A percentile compares a stretch with the other conserved stretches of the same genome.
These are phyloP conservation scores for Irpex lacteus DNA, from an alignment of 1,284 basidiomycete genomes.

Conservation along the genomic window DNA sequence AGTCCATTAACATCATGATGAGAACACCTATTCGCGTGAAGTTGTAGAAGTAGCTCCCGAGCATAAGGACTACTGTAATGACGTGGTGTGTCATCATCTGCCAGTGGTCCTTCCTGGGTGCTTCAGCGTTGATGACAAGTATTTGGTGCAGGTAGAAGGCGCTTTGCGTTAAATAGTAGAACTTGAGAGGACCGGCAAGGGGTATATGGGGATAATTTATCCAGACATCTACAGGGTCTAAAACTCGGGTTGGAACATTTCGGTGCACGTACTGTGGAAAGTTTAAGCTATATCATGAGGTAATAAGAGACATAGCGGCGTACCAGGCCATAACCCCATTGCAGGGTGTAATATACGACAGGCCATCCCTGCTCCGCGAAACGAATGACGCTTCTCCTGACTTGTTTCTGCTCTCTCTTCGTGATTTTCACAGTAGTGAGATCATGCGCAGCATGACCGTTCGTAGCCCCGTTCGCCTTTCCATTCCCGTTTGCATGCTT, in stretches of 20 bases:
- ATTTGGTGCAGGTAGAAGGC: constrained; percentile 94
- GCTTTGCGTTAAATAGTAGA: constrained; percentile 90
- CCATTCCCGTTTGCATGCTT: constrained; percentile 27
- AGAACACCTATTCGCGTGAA: constrained; percentile 87
- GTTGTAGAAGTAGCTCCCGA: constrained; percentile 78
- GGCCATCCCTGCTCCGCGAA: constrained; percentile 97
- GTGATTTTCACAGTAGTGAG: constrained; percentile 18
- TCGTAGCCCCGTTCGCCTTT: constrained; percentile 26
- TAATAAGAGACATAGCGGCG: constrained; percentile 35
- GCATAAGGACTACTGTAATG: constrained; percentile 82
- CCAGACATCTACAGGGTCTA: constrained; percentile 77
- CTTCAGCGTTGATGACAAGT: constrained; percentile 92
- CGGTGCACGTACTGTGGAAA: constrained; percentile 70
- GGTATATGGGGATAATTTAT: constrained; percentile 79
- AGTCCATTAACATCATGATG: constrained; percentile 92
- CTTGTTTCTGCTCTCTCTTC: constrained; percentile 43
- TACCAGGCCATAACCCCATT: constrained; percentile 82
- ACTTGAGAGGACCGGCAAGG: constrained; percentile 78
- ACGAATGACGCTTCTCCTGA: constrained; percentile 74
- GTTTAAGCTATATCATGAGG: constrained; percentile 9
- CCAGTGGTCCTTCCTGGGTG: constrained; percentile 85
- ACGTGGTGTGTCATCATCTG: constrained; percentile 98
- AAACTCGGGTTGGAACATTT: constrained; percentile 65
- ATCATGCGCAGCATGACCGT: constrained; percentile 25
- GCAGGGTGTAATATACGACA: constrained; percentile 75